Percentiles rank a stretch among this genome's conserved stretches.
Evolutionary conservation across 2,329 filamentous ascomycete genomes (phyloP).

Genomic region (Cordyceps javanica): DNA sequence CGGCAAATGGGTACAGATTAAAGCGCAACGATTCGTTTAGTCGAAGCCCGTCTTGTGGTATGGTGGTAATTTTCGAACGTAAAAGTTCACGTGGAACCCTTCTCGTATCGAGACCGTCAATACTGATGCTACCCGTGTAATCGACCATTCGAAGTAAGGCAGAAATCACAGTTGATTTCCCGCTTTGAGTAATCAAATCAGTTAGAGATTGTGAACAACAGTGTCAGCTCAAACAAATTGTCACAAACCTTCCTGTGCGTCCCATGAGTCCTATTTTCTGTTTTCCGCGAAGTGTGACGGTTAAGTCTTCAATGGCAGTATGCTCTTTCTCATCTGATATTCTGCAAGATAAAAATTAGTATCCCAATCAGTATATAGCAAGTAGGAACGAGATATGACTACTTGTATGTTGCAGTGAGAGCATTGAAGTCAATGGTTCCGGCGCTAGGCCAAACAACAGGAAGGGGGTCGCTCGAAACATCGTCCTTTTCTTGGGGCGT

Average conservation of each 20-base stretch:
- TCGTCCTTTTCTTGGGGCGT: background rate
- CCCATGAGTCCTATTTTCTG: constrained; percentile 4
- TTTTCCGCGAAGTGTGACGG: background rate
- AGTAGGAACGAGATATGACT: no score
- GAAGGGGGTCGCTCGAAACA: background rate
- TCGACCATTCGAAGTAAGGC: background rate
- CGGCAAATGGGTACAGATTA: constrained; percentile 26
- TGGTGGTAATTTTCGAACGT: constrained; percentile 33
- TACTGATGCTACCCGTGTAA: constrained; percentile 24
- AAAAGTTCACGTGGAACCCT: constrained; percentile 32
- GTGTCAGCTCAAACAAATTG: background rate
- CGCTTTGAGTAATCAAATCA: background rate
- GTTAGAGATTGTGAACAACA: background rate
- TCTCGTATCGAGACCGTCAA: constrained; percentile 36
- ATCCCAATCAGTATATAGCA: no score
- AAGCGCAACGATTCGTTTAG: constrained; percentile 36
- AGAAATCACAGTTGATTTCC: background rate
- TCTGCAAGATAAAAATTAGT: background rate
- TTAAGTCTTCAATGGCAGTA: background rate
- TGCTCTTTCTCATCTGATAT: background rate
- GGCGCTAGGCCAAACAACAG: background rate
- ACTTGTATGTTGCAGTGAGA: background rate
- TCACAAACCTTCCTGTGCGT: constrained; percentile 2
- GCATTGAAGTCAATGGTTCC: background rate
- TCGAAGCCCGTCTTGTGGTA: constrained; percentile 41